Evolutionary conservation across 331 rosid species (phyloP).

Genomic region (Ulmus americana): DNA sequence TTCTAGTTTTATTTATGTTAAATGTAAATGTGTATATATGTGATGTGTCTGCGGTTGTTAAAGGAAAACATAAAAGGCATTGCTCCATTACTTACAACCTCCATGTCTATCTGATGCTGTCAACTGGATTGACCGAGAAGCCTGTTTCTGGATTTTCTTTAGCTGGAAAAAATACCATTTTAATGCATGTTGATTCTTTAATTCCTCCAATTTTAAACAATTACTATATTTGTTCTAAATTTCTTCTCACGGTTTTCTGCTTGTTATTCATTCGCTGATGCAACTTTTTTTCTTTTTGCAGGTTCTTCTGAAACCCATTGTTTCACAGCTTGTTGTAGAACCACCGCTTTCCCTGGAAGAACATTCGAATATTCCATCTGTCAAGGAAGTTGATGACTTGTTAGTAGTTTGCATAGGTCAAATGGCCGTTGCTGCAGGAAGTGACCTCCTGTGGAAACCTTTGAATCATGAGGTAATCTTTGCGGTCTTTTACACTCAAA

Average conservation of each 20-base stretch:
- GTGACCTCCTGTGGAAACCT: constrained; percentile 78
- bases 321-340: constrained; percentile 63
- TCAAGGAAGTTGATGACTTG: constrained; percentile 71
- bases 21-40: background rate
- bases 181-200: background rate
- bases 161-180: background rate
- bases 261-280: constrained; percentile 15
- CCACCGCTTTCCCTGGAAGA: constrained; percentile 63
- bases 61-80: background rate
- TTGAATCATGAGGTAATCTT: constrained; percentile 73
- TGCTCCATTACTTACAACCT: background rate
- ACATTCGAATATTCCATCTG: constrained; percentile 43
- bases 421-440: constrained; percentile 91
- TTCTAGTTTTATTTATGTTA: background rate
- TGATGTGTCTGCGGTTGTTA: too few relatives aligned
- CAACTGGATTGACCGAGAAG: background rate
- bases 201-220: background rate
- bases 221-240: background rate
- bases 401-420: constrained; percentile 76
- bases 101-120: background rate
- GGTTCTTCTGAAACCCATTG: constrained; percentile 79
- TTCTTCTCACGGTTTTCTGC: background rate
- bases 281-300: constrained; percentile 24
- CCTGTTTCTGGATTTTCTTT: background rate
- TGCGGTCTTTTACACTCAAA: background rate